Percentiles rank a stretch among this genome's conserved stretches.
These are phyloP conservation scores for Lachancea cidri DNA, from an alignment of 805 yeast genomes.

Conservation along the genomic window DNA sequence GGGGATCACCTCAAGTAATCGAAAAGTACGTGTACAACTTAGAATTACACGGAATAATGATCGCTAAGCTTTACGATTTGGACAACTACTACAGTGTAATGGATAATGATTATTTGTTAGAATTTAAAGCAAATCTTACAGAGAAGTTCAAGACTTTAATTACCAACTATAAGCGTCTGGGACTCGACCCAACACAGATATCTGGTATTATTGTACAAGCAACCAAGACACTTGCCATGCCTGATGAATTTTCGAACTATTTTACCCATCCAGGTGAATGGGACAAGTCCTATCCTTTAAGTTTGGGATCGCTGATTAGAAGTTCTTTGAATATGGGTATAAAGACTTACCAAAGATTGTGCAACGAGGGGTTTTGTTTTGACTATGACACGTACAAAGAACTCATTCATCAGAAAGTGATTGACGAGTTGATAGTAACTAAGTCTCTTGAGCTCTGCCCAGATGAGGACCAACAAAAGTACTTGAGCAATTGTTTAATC, in stretches of 20 bases:
- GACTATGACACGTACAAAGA: constrained; percentile 31
- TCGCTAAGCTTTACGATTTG: constrained; percentile 35
- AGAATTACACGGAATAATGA: constrained; percentile 32
- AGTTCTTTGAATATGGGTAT: constrained; percentile 23
- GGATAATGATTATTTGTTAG: constrained; percentile 22
- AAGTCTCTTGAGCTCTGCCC: constrained; percentile 16
- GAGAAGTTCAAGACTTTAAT: constrained; percentile 24
- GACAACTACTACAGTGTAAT: constrained; percentile 27
- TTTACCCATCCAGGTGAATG: constrained; percentile 31
- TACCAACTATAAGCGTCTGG: constrained; percentile 22
- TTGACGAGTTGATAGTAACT: constrained; percentile 18
- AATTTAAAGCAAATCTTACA: constrained; percentile 31
- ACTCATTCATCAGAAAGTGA: constrained; percentile 16
- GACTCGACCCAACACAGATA: constrained; percentile 23
- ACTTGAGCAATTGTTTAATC: constrained; percentile 19
- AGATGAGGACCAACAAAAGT: constrained; percentile 17
- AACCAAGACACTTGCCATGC: constrained; percentile 19
- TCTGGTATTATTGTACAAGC: constrained; percentile 28
- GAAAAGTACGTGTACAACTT: constrained; percentile 24
- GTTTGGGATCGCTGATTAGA: constrained; percentile 24
- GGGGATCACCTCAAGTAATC: constrained; percentile 27
- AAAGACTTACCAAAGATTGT: constrained; percentile 23
- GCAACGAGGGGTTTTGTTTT: constrained; percentile 25
- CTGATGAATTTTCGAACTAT: constrained; percentile 21
- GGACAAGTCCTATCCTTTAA: constrained; percentile 31